Percentiles rank a stretch among this genome's conserved stretches.
These are phyloP conservation scores for Ophiostoma piceae DNA, from an alignment of 2,329 filamentous ascomycete species.

Conservation along the genomic window DNA sequence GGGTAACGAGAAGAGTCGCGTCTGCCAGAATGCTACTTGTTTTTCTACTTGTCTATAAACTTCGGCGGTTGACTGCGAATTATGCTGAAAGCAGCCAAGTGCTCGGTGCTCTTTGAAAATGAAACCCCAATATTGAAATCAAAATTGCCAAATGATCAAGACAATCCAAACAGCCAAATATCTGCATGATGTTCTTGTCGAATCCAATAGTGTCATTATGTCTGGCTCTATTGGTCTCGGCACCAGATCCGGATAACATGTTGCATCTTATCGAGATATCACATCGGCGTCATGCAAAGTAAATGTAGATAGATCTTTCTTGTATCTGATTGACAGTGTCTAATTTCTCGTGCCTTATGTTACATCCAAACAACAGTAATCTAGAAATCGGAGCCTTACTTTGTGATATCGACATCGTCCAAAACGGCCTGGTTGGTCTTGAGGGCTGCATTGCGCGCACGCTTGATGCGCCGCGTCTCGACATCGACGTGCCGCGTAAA, in stretches of 20 bases:
- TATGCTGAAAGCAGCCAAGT: neutral
- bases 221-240: neutral
- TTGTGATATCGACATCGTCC: constrained; percentile 36
- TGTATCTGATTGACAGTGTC: neutral
- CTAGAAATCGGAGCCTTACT: neutral
- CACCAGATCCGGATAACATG: neutral
- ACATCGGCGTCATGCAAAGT: neutral
- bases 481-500: constrained; percentile 41
- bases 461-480: constrained; percentile 42
- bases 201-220: neutral
- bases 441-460: constrained; percentile 39
- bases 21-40: neutral
- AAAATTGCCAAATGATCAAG: too few relatives aligned
- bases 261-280: too few relatives aligned
- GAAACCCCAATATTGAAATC: neutral
- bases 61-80: neutral
- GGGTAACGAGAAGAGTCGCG: neutral
- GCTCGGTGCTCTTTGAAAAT: neutral
- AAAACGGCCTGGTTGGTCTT: constrained; percentile 40
- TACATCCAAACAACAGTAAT: neutral
- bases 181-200: neutral
- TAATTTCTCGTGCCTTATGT: neutral
- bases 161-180: neutral
- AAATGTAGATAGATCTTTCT: neutral
- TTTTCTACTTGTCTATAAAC: neutral